Base-by-base conservation (phyloP, 2,329 filamentous ascomycete species). In the Talaromyces marneffei region DNA sequence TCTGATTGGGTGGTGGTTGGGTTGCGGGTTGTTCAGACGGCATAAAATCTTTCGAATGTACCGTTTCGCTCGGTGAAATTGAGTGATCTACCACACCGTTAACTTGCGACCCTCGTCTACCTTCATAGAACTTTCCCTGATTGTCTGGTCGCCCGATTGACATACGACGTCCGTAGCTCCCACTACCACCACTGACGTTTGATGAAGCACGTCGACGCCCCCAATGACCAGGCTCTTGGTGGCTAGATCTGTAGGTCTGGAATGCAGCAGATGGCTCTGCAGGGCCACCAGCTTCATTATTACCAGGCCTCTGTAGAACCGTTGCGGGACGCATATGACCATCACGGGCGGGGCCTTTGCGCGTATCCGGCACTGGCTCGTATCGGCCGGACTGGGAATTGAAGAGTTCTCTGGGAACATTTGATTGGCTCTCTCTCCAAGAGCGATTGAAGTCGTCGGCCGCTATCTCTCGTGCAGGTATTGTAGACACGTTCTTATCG, bases 361-460 rank as follows among this genome's bases (percentile, higher is more conserved):
- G 87, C 64, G 78, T 80, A 60, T 96, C 91, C 57, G 84, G 80
- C 3, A 92, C 93, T 16, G 92, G 92, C 72, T 97, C 93, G 68
- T 96, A 96, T 56, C 91, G 88, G 18, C 93, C 93, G 59, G 91
- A 96, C 60, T 95, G 89, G n/a, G 93, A 96, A 72, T 97, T 97
- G 78, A 87, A 97, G 0, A 97, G 80, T 73, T 97, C 92, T 61
- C 90, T 83, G 64, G 85, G 87, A 10, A 83, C 80, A 60, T 83
- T 80, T 0, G 79, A 71, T 37, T 82, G 80, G 4, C 87, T 84
- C 64, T 96, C 91, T 69, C 89, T 84, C 87, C 90, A 96, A 35
- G 88, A 85, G 64, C 94, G 85, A 72, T 88, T 95, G 70, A 97
- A 97, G 66, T 96, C 93, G 73, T 97, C 94, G 0, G 92, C 90